A percentile compares a stretch with the other conserved stretches of the same genome.
phyloP scores from a whole-genome alignment of 139 green algal genomes.

The Chlamydomonas sphaeroides region DNA sequence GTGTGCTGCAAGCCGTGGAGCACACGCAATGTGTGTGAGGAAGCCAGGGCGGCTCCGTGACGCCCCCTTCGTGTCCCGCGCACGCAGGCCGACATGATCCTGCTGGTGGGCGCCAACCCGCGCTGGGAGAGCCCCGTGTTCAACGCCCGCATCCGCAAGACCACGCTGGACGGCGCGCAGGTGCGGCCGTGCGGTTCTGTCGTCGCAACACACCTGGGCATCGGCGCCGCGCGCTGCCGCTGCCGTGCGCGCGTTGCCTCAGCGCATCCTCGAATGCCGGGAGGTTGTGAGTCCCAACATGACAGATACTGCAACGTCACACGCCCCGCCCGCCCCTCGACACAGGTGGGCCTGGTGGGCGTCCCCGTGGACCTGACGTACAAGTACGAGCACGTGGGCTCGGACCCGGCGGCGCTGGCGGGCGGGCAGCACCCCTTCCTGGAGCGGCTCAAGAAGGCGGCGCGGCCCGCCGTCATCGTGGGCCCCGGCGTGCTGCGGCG shows the following conservation, averaged over 20 bases:
- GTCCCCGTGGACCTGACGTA: conserved; percentile 93
- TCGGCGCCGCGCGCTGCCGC: too few species aligned
- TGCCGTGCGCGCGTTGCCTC: too few species aligned
- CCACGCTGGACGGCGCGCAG: conserved; percentile 58
- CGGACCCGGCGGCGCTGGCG: conserved; percentile 65
- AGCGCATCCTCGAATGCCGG: too few species aligned
- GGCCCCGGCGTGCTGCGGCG: conserved; percentile 86
- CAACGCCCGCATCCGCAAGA: conserved; percentile 91
- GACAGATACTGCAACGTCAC: too few species aligned
- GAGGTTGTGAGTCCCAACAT: too few species aligned
- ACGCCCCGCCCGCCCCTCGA: background rate
- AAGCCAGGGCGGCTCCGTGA: too few species aligned
- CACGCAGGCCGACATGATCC: conserved; percentile 81
- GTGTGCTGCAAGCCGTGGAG: too few species aligned
- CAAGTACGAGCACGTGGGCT: conserved; percentile 86
- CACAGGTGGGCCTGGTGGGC: conserved; percentile 83
- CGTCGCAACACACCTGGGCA: too few species aligned
- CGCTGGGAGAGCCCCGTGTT: conserved; percentile 94
- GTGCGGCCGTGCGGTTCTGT: background rate
- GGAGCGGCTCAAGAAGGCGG: conserved; percentile 78
- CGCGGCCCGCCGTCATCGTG: conserved; percentile 89
- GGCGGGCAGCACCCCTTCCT: conserved; percentile 65
- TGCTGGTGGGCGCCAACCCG: conserved; percentile 95
- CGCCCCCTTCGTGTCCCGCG: too few species aligned
- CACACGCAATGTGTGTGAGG: too few species aligned